Conservation (phyloP, 192 early-diverging fungal genomes). For the Gigaspora rosea region DNA sequence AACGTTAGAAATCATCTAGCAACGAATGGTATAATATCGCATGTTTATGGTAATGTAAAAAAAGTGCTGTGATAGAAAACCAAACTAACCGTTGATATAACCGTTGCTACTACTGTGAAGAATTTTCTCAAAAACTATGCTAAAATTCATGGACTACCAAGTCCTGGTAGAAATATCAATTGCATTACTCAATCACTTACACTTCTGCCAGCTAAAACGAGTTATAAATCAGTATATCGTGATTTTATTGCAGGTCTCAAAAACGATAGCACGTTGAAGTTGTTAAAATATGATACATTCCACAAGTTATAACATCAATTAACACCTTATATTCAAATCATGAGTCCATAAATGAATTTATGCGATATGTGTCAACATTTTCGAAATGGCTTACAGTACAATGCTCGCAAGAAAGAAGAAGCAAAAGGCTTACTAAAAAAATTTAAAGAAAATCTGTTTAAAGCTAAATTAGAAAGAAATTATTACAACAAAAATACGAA, state of each 20-base stretch:
- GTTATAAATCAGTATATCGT: slow-evolving; percentile 19
- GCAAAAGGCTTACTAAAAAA: slow-evolving; percentile 18
- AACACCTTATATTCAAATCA: slow-evolving; percentile 24
- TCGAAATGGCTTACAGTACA: slow-evolving; percentile 24
- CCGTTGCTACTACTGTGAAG: not conserved
- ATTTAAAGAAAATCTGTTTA: slow-evolving; percentile 9
- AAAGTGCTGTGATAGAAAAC: slow-evolving; percentile 8
- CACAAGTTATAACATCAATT: slow-evolving; percentile 27
- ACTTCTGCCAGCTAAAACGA: slow-evolving; percentile 9
- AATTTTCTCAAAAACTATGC: slow-evolving; percentile 25
- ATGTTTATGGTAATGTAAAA: slow-evolving; percentile 16
- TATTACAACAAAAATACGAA: slow-evolving; percentile 32
- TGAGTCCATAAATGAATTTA: slow-evolving; percentile 25
- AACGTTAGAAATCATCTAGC: slow-evolving; percentile 16
- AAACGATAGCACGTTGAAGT: slow-evolving; percentile 20
- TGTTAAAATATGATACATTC: slow-evolving; percentile 28
- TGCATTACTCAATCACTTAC: slow-evolving; percentile 21
- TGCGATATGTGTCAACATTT: slow-evolving; percentile 13
- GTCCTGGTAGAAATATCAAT: slow-evolving; percentile 19
- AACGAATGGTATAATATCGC: slow-evolving; percentile 7
- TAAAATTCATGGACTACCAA: slow-evolving; percentile 21
- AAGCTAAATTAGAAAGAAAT: slow-evolving; percentile 26
- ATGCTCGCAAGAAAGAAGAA: slow-evolving; percentile 10
- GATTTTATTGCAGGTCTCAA: slow-evolving; percentile 21
- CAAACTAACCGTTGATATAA: slow-evolving; percentile 14